Evolutionary conservation across 495 filamentous ascomycete species (phyloP), one percentile per base, ranked within the genome.

Genomic region (Penicillium goetzii): DNA sequence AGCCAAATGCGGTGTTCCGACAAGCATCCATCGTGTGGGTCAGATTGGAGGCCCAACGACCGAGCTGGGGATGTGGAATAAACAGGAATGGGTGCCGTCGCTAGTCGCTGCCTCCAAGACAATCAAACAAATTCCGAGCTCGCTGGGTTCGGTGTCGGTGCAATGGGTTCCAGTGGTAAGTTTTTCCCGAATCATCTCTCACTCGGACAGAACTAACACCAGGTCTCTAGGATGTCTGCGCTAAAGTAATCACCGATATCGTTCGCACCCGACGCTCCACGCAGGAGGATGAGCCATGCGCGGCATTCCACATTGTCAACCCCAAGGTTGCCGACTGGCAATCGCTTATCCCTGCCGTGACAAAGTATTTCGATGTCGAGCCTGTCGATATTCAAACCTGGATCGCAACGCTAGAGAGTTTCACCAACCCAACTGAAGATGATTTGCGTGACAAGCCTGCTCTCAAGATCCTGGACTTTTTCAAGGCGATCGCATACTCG

Each of bases 31-130:
- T 56, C 79, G 86, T 0, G 79, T 86, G 8, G 85, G 86, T 0
- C 86, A 88, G 63, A 80, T 88, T 49, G 81, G 69, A 3, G 85
- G 85, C 0, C 78, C 85, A 12, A 56, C 59, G 2, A 62, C 49
- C 14, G 30, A 58, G 21, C n/a, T 50, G 12, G 73, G 72, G 0
- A 61, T 68, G 33, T 76, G 72, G 73, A 76, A 71, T 57, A 66
- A 60, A 33, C 50, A 63, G 21, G 73, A 76, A 43, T 76, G 73
- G 73, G 23, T 74, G 2, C 67, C 69, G 4, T 58, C 66, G 12
- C 38, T 76, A 7, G 43, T 76, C 8, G 56, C 62, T 30, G 63
- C 70, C 2, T 73, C 70, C 0, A 50, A 71, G 32, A 61, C 62
- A 0, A 49, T 74, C 2, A 65, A 66, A 23, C 53, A 64, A 40